Percentiles rank a stretch among this genome's conserved stretches.
Evolutionary conservation across 257 asterid genomes (phyloP).

Genomic region (Solanum lycopersicoides): DNA sequence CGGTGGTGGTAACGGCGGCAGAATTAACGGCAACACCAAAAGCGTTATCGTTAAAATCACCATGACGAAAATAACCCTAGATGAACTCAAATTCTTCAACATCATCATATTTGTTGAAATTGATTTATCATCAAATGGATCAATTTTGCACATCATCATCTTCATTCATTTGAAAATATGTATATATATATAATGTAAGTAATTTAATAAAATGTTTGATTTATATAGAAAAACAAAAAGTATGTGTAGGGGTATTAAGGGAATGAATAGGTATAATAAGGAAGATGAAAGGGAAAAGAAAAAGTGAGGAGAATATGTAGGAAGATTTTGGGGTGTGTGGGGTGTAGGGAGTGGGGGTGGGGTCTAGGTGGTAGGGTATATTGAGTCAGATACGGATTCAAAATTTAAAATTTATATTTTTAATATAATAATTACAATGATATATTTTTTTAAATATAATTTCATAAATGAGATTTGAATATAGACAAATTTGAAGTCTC

Average conservation of each 20-base stretch:
- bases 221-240: neutral
- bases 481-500: too few relatives aligned
- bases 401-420: neutral
- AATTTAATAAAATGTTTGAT: neutral
- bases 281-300: neutral
- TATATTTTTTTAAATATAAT: too few relatives aligned
- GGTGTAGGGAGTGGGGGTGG: neutral
- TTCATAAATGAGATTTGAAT: too few relatives aligned
- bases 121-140: neutral
- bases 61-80: constrained; percentile 15
- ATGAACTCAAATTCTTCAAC: constrained; percentile 9
- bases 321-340: neutral
- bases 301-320: neutral
- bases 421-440: neutral
- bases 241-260: neutral
- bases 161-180: neutral
- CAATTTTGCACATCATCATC: constrained; percentile 17
- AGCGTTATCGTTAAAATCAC: constrained; percentile 16
- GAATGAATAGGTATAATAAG: neutral
- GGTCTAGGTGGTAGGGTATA: neutral
- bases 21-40: constrained; percentile 32
- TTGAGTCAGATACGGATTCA: neutral
- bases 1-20: constrained; percentile 78
- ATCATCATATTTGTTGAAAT: constrained; percentile 6
- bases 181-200: neutral